Evolutionary conservation across 352 stramenopile genomes (phyloP).

Genomic region (Stramenopiles sp.): DNA sequence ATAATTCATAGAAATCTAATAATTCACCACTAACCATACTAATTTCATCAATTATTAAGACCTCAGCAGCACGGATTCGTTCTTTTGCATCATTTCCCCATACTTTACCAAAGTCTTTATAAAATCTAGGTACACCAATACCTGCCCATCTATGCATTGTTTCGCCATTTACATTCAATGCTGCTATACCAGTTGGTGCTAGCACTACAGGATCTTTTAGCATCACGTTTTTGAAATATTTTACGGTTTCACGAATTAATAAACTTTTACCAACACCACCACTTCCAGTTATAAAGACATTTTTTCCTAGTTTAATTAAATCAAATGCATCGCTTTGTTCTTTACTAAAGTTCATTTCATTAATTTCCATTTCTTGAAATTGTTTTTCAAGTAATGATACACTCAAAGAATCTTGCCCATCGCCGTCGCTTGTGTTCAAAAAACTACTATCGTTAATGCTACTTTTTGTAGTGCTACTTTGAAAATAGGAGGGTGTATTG

Average conservation of each 20-base stretch:
- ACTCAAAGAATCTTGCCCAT: too few species aligned
- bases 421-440: too few species aligned
- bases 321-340: too few species aligned
- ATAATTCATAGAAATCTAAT: constrained; percentile 14
- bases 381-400: too few species aligned
- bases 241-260: too few species aligned
- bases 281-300: constrained; percentile 24
- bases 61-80: not conserved
- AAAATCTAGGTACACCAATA: constrained; percentile 6
- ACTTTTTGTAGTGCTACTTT: too few species aligned
- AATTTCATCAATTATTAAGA: constrained; percentile 20
- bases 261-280: constrained; percentile 24
- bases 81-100: not conserved
- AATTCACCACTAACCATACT: constrained; percentile 17
- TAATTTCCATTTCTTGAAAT: too few species aligned
- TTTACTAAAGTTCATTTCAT: too few species aligned
- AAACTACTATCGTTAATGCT: too few species aligned
- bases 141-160: constrained; percentile 15
- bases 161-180: constrained; percentile 13
- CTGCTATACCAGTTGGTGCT: constrained; percentile 18
- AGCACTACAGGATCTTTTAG: too few species aligned
- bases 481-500: too few species aligned
- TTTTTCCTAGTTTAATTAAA: constrained; percentile 10
- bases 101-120: not conserved
- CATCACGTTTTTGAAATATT: too few species aligned